Base-by-base conservation (phyloP, 768 basidiomycete genomes). In the Lactarius hatsudake region DNA sequence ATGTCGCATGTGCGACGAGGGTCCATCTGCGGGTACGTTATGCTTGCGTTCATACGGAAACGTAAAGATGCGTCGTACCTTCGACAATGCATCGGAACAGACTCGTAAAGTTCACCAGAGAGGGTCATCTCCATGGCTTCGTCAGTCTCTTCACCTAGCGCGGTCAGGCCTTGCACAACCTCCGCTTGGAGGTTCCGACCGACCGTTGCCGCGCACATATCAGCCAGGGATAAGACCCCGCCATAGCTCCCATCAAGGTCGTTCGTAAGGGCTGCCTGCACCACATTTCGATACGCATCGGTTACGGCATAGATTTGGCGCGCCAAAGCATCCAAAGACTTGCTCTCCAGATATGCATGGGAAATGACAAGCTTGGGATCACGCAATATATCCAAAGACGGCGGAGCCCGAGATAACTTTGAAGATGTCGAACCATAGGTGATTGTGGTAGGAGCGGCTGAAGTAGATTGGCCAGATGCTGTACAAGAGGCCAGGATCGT, bases 221-320 rank as follows among this genome's bases (percentile, higher is more conserved):
- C 77, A 42, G 82, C 79, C 53, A 87, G 76, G 61, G 79, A 75
- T 28, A 77, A 76, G 17, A 80, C 72, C 40, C 48, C 59, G 63
- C 63, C 55, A 43, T 30, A 56, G 23, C 18, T n/a, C 8, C 64
- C 30, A 10, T 43, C 17, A 28, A 45, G 30, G 12, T 66, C 60
- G 3, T 12, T 17, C 51, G 74, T 26, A 72, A 74, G 12, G 28
- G 79, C 78, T 36, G 79, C 81, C 42, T 81, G 71, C 3, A 83
- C 76, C 54, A 87, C 73, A 63, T 85, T 84, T 59, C 77, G 79
- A 75, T 86, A 88, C 61, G 81, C 81, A 67, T 84, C 83, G n/a
- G 83, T 78, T 18, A 88, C 79, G 17, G 82, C 83, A 71, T 85
- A 79, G 10, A 87, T 79, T 36, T 76, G 80, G 43, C 78, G 78